Evolutionary conservation across 1,284 basidiomycete species (phyloP).

Genomic region (Tremellales sp.): DNA sequence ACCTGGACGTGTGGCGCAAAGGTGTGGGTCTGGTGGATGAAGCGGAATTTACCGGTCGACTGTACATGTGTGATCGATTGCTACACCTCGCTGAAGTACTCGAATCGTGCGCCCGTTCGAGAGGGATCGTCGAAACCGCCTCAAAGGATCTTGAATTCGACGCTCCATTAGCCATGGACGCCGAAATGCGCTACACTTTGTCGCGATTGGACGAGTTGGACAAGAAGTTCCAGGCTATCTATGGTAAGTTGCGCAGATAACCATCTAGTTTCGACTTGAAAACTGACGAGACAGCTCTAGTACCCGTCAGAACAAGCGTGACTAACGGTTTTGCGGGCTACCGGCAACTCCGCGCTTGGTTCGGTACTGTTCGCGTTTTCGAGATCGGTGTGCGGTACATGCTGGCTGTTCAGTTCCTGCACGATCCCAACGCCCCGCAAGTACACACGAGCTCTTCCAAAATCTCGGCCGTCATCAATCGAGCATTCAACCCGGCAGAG

Average conservation of each 20-base stretch:
- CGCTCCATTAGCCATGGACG: slow-evolving; percentile 21
- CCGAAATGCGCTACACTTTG: slow-evolving; percentile 27
- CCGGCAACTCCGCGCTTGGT: slow-evolving; percentile 30
- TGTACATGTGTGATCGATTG: slow-evolving; percentile 34
- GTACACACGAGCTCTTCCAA: too few relatives aligned
- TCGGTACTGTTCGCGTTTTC: slow-evolving; percentile 30
- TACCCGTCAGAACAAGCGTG: slow-evolving; percentile 12
- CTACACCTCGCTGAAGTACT: slow-evolving; percentile 31
- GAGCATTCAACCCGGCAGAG: slow-evolving; percentile 30
- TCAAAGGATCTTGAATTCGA: slow-evolving; percentile 20
- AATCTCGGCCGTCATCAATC: slow-evolving; percentile 27
- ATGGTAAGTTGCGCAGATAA: slow-evolving; percentile 31
- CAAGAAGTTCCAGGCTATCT: slow-evolving; percentile 27
- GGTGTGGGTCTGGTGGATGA: slow-evolving; percentile 8
- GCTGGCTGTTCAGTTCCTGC: slow-evolving; percentile 35
- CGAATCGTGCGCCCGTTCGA: slow-evolving; percentile 23
- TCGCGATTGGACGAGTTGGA: slow-evolving; percentile 25
- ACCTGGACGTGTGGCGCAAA: slow-evolving; percentile 14
- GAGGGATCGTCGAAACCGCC: slow-evolving; percentile 22
- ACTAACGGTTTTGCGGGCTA: slow-evolving; percentile 32
- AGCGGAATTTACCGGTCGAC: slow-evolving; percentile 26
- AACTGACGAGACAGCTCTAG: slow-evolving; percentile 2
- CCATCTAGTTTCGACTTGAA: too few relatives aligned
- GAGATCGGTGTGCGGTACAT: slow-evolving; percentile 28
- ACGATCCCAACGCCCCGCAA: slow-evolving; percentile 11